phyloP scores from a whole-genome alignment of 2,329 filamentous ascomycete genomes.

The Fusarium anguioides region DNA sequence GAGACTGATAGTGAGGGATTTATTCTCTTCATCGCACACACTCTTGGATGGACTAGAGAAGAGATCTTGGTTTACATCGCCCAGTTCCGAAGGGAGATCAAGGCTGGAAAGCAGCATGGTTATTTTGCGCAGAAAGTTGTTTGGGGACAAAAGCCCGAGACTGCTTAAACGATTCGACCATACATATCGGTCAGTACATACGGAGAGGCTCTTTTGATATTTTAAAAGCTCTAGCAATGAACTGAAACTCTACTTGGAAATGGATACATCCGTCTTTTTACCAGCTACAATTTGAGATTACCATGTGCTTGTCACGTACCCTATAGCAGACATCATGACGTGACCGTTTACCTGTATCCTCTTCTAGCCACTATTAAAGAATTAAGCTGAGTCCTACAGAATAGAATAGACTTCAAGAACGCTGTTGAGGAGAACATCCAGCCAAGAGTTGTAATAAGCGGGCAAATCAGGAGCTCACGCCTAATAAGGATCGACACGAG shows the following conservation, averaged over 20 bases:
- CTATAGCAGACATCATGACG: rapidly evolving
- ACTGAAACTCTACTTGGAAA: too few species aligned
- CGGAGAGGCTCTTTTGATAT: not conserved
- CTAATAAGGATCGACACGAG: not conserved
- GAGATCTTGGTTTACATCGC: constrained; percentile 50
- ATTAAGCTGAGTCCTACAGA: too few species aligned
- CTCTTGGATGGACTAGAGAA: constrained; percentile 51
- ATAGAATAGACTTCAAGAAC: too few species aligned
- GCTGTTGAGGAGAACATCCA: not conserved
- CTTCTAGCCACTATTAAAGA: too few species aligned
- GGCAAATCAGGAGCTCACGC: not conserved
- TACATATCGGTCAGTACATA: too few species aligned
- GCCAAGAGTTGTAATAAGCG: not conserved
- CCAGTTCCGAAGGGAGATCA: constrained; percentile 49
- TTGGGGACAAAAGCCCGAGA: constrained; percentile 50
- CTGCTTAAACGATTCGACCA: not conserved
- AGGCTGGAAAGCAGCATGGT: constrained; percentile 43
- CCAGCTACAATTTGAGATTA: too few species aligned
- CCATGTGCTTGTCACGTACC: not conserved
- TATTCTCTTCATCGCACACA: constrained; percentile 49
- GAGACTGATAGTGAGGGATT: constrained; percentile 53
- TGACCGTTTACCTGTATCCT: too few species aligned
- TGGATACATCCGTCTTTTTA: too few species aligned
- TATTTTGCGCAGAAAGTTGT: constrained; percentile 48
- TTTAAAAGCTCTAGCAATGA: not conserved